Percentiles rank a stretch among this genome's conserved stretches.
Conservation (phyloP, 805 yeast genomes). For the Alloascoidea africana region DNA sequence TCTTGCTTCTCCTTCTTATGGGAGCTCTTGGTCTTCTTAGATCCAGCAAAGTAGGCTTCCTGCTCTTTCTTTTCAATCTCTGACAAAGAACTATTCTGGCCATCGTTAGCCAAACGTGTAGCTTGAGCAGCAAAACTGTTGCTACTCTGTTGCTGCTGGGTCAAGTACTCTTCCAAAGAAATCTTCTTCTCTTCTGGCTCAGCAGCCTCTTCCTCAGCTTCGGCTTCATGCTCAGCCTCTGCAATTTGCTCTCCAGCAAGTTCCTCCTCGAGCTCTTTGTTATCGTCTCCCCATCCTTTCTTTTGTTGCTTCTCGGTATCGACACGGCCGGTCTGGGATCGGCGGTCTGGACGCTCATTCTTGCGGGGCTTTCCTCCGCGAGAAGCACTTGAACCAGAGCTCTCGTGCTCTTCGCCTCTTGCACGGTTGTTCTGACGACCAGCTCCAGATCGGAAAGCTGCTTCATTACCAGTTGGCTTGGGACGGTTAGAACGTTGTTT, state of each 20-base stretch:
- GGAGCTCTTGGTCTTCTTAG: constrained; percentile 38
- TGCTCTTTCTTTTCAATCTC: neutral
- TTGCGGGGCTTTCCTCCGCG: constrained; percentile 41
- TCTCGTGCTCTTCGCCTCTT: constrained; percentile 31
- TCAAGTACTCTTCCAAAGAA: constrained; percentile 80
- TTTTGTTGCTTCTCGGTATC: constrained; percentile 75
- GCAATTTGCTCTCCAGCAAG: constrained; percentile 30
- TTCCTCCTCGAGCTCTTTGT: constrained; percentile 46
- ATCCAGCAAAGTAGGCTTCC: constrained; percentile 13
- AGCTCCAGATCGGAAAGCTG: constrained; percentile 65
- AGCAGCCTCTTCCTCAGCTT: constrained; percentile 21
- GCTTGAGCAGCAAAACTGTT: constrained; percentile 12
- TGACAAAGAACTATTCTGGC: constrained; percentile 23
- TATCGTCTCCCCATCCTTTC: constrained; percentile 82
- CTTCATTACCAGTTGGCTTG: constrained; percentile 74
- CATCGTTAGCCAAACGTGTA: constrained; percentile 36
- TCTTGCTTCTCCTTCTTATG: constrained; percentile 72
- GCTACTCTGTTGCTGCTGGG: constrained; percentile 26
- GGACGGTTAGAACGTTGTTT: constrained; percentile 60
- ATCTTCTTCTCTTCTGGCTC: constrained; percentile 31
- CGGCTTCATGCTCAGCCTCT: constrained; percentile 10
- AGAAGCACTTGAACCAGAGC: constrained; percentile 35
- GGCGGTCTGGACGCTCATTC: constrained; percentile 48
- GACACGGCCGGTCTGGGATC: constrained; percentile 66
- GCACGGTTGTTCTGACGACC: constrained; percentile 47